phyloP scores from a whole-genome alignment of 495 filamentous ascomycete genomes.

The Penicillium herquei region DNA sequence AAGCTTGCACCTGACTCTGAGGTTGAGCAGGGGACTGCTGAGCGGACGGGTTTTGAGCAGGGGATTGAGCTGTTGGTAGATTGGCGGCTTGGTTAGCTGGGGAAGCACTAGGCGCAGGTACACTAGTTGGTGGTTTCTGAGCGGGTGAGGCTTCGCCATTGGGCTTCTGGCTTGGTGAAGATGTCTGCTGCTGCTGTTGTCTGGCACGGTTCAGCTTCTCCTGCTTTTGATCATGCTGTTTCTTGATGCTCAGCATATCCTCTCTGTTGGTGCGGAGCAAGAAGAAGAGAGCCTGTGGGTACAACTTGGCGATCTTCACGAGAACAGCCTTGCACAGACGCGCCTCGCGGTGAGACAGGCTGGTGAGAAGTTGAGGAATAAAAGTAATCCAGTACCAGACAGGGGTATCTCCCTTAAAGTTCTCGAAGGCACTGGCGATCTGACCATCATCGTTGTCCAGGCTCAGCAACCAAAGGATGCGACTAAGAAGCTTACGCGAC shows the following conservation, averaged over 20 bases:
- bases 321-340: conserved; percentile 79
- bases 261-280: conserved; percentile 90
- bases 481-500: conserved; percentile 90
- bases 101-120: conserved; percentile 26
- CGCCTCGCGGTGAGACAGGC: conserved; percentile 85
- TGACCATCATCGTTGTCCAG: conserved; percentile 82
- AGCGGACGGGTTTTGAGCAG: conserved; percentile 25
- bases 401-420: conserved; percentile 92
- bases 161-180: conserved; percentile 52
- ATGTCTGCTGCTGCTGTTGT: conserved; percentile 36
- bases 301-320: conserved; percentile 89
- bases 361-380: conserved; percentile 91
- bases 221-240: conserved; percentile 76
- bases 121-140: conserved; percentile 40
- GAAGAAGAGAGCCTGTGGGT: conserved; percentile 94
- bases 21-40: conserved; percentile 29
- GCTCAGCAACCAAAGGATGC: conserved; percentile 94
- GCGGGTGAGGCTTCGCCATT: conserved; percentile 45
- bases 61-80: conserved; percentile 33
- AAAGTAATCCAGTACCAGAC: conserved; percentile 99
- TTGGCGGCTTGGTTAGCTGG: conserved; percentile 32
- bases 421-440: conserved; percentile 79
- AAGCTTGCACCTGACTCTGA: conserved; percentile 27
- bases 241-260: conserved; percentile 91
- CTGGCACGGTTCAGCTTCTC: conserved; percentile 52